These are phyloP conservation scores for Leishmania aethiopica DNA, from an alignment of 208 protist species.

Conservation along the genomic window DNA sequence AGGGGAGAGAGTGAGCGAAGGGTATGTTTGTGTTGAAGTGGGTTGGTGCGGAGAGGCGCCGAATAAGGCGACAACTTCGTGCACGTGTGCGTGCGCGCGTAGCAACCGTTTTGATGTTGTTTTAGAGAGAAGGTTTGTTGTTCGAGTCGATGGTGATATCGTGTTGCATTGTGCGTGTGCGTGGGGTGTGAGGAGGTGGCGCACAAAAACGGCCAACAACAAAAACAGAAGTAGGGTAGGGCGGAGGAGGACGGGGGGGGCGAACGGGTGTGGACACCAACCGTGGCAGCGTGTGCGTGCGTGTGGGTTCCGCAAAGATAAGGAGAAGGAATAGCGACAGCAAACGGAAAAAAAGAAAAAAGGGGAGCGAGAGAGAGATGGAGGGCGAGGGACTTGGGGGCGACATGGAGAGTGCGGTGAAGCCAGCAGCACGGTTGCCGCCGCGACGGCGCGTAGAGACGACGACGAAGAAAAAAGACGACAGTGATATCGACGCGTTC, in stretches of 20 bases:
- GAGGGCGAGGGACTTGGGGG: background rate
- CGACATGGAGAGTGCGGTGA: background rate
- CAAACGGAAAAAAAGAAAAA: background rate
- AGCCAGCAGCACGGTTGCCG: background rate
- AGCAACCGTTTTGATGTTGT: background rate
- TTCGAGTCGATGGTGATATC: background rate
- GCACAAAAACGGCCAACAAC: background rate
- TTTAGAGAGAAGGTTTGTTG: background rate
- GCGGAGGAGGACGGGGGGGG: background rate
- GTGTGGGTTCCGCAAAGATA: background rate
- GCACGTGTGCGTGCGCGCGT: background rate
- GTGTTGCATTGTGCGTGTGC: background rate
- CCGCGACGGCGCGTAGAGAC: background rate
- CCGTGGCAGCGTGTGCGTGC: background rate
- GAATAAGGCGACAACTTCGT: background rate
- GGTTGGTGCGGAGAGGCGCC: background rate
- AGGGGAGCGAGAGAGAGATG: background rate
- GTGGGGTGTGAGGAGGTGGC: background rate
- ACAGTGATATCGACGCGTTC: too few species aligned
- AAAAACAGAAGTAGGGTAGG: background rate
- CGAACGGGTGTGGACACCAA: background rate
- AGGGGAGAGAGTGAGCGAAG: conserved; percentile 12
- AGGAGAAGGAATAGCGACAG: background rate
- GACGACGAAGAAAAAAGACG: background rate
- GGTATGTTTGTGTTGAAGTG: conserved; percentile 4